Percentiles rank a stretch among this genome's conserved stretches.
phyloP scores from a whole-genome alignment of 176 grass and related monocot species.

The Raddia guianensis region DNA sequence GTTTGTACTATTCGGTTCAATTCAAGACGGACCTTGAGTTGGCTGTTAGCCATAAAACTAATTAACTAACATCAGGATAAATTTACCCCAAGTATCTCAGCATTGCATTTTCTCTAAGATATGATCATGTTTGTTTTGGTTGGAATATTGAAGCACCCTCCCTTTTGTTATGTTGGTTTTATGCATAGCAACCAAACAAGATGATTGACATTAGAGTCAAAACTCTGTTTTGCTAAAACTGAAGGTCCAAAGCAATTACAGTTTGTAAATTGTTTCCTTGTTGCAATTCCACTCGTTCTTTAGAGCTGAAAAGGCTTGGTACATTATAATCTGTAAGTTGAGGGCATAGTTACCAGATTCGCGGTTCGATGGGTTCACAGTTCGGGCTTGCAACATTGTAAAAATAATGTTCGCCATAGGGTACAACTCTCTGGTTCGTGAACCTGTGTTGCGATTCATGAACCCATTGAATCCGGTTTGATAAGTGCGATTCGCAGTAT shows the following conservation, averaged over 20 bases:
- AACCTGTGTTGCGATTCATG: no score
- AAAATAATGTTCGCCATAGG: no score
- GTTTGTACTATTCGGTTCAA: neutral
- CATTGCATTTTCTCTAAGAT: neutral
- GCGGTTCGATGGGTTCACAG: no score
- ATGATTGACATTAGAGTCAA: neutral
- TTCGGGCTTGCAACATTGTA: no score
- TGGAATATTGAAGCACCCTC: neutral
- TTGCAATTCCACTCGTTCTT: neutral
- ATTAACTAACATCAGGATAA: neutral
- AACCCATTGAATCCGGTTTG: no score
- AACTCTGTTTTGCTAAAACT: conserved; percentile 17
- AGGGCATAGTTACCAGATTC: no score
- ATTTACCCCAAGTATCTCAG: neutral
- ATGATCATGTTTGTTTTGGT: neutral
- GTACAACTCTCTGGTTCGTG: no score
- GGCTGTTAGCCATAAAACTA: neutral
- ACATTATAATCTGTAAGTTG: no score
- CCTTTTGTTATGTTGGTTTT: neutral
- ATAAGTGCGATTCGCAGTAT: no score
- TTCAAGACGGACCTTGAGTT: neutral
- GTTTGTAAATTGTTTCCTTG: neutral
- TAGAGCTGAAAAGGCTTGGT: no score
- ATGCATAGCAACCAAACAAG: neutral
- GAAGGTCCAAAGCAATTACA: neutral